Conservation (phyloP, 1,284 basidiomycete genomes). For the Ceratorhiza oryzae-sativae region DNA sequence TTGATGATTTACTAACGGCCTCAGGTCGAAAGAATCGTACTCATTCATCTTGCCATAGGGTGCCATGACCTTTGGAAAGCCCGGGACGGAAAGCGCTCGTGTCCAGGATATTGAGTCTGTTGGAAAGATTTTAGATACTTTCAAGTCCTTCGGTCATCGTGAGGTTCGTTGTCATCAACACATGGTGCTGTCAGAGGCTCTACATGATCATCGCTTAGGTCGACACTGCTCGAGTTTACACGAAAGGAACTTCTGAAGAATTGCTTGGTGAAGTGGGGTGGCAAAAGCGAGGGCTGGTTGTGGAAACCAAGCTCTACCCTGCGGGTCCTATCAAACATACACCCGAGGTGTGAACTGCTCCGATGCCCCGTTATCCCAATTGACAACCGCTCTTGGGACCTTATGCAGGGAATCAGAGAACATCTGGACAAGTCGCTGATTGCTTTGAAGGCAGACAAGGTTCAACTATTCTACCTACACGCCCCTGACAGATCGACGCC, state of each 20-base stretch:
- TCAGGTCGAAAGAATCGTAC: neutral
- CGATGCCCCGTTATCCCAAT: conserved; percentile 50
- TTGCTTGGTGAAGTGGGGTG: conserved; percentile 46
- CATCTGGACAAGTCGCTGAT: conserved; percentile 55
- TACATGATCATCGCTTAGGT: conserved; percentile 1
- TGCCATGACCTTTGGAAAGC: conserved; percentile 60
- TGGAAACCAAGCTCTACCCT: conserved; percentile 57
- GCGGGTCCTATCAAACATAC: conserved; percentile 58
- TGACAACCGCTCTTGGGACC: conserved; percentile 27
- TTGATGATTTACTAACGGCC: neutral
- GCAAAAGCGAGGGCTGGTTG: conserved; percentile 46
- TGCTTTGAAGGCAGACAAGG: conserved; percentile 49
- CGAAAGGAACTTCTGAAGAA: conserved; percentile 60
- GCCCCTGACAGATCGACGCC: conserved; percentile 59
- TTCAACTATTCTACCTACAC: conserved; percentile 58
- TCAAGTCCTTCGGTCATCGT: conserved; percentile 54
- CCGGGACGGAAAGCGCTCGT: conserved; percentile 49
- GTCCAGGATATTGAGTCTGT: conserved; percentile 48
- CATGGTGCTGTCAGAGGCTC: conserved; percentile 45
- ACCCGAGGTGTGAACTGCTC: conserved; percentile 51
- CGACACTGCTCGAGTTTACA: conserved; percentile 53
- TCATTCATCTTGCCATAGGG: conserved; percentile 46
- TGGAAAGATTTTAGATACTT: conserved; percentile 59
- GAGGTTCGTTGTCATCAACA: conserved; percentile 54
- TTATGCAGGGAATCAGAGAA: conserved; percentile 45